Conservation (phyloP, 73 alveolate species). For the Paramecium sexaurelia region DNA sequence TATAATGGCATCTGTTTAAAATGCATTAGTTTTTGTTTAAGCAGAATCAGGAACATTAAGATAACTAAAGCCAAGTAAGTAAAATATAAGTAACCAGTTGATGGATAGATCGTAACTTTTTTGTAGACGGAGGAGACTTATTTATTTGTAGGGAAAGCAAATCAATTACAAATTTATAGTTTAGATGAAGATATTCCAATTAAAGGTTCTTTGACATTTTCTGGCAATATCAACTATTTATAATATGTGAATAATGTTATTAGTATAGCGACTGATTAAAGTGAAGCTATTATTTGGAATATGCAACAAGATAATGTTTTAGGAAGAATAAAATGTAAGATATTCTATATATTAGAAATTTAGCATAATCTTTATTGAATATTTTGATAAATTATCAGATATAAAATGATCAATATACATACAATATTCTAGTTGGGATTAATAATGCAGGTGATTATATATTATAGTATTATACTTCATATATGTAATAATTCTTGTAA, state of each 20-base stretch:
- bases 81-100: not conserved
- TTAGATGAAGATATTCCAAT: not conserved
- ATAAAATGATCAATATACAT: not conserved
- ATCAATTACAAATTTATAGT: not conserved
- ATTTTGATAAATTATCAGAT: not conserved
- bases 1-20: not conserved
- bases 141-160: not conserved
- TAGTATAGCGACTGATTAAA: not conserved
- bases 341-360: not conserved
- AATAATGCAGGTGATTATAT: not conserved
- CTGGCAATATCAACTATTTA: not conserved
- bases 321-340: slow-evolving; percentile 19
- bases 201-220: not conserved
- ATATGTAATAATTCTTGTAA: not conserved
- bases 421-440: not conserved
- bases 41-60: not conserved
- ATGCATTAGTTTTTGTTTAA: not conserved
- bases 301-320: not conserved
- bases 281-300: not conserved
- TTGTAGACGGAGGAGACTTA: not conserved
- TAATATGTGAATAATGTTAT: not conserved
- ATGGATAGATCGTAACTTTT: not conserved
- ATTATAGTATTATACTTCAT: not conserved
- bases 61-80: not conserved
- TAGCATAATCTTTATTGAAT: not conserved